Evolutionary conservation across 768 basidiomycete genomes (phyloP).

Genomic region (Leccinellum albellum): DNA sequence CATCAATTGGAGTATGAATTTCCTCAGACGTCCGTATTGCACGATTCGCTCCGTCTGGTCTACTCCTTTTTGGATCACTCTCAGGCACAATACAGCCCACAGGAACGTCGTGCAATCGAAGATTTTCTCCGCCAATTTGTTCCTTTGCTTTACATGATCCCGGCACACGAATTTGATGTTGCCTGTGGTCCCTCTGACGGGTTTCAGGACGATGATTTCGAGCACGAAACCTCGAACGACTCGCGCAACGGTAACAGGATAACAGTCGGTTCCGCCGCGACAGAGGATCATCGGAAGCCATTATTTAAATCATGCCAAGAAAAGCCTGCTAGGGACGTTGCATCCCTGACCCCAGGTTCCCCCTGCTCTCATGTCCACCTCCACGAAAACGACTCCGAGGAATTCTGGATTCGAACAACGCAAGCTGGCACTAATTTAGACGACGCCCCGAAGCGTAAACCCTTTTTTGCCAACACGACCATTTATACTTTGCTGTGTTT

Average conservation of each 20-base stretch:
- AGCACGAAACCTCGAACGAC: constrained; percentile 23
- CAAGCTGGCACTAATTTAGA: constrained; percentile 20
- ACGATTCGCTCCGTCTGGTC: constrained; percentile 87
- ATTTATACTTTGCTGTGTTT: constrained; percentile 88
- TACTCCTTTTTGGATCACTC: constrained; percentile 90
- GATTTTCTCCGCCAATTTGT: constrained; percentile 81
- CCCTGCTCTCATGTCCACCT: constrained; percentile 3
- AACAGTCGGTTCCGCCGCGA: constrained; percentile 46
- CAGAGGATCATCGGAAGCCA: constrained; percentile 74
- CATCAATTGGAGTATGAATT: constrained; percentile 80
- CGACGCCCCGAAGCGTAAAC: constrained; percentile 39
- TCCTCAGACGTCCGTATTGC: constrained; percentile 73
- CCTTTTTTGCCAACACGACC: constrained; percentile 89
- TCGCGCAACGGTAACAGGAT: constrained; percentile 41
- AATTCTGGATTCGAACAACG: constrained; percentile 56
- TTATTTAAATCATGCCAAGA: constrained; percentile 74
- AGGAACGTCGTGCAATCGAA: constrained; percentile 82
- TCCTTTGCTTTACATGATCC: constrained; percentile 73
- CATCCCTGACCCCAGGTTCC: constrained; percentile 24
- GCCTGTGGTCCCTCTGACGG: constrained; percentile 56
- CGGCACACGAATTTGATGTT: constrained; percentile 62
- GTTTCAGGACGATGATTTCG: constrained; percentile 35
- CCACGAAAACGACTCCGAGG: constrained; percentile 28
- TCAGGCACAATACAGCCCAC: constrained; percentile 64
- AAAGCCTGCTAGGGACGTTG: constrained; percentile 37